Evolutionary conservation across 2,329 filamentous ascomycete genomes (phyloP).

Genomic region (Verticillium zaregamsianum): DNA sequence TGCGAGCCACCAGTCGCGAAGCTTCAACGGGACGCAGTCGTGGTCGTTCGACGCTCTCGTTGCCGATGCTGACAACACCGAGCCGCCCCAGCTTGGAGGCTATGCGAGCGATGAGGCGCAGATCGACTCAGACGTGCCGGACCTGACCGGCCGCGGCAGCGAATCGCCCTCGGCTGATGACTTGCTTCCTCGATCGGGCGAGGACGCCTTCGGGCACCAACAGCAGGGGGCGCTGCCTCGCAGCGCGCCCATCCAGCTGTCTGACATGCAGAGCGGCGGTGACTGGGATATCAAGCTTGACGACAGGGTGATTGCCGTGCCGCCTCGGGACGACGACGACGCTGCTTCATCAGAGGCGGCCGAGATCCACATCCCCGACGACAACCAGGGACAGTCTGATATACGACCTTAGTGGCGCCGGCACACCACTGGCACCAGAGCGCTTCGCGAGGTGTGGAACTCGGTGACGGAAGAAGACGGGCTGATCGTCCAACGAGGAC

Average conservation of each 20-base stretch:
- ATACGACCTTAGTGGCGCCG: background rate
- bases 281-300: slow-evolving; percentile 29
- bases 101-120: slow-evolving; percentile 40
- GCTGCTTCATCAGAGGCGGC: slow-evolving; percentile 39
- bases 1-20: slow-evolving; percentile 22
- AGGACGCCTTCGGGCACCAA: slow-evolving; percentile 2
- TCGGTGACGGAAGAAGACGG: background rate
- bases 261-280: slow-evolving; percentile 23
- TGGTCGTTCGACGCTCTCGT: slow-evolving; percentile 44
- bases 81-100: slow-evolving; percentile 26
- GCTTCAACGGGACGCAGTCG: slow-evolving; percentile 19
- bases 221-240: background rate
- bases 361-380: slow-evolving; percentile 45
- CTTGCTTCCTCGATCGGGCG: background rate
- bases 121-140: slow-evolving; percentile 29
- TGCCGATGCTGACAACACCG: slow-evolving; percentile 22
- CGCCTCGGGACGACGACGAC: slow-evolving; percentile 27
- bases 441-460: background rate
- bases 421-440: background rate
- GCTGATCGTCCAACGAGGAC: background rate
- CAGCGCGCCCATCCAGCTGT: slow-evolving; percentile 8
- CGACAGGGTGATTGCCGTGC: slow-evolving; percentile 32
- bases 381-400: slow-evolving; percentile 18
- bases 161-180: slow-evolving; percentile 13
- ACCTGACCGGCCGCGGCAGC: slow-evolving; percentile 21